Percentiles rank a stretch among this genome's conserved stretches.
Evolutionary conservation across 2,329 filamentous ascomycete genomes (phyloP).

Genomic region (Cordyceps sp.): DNA sequence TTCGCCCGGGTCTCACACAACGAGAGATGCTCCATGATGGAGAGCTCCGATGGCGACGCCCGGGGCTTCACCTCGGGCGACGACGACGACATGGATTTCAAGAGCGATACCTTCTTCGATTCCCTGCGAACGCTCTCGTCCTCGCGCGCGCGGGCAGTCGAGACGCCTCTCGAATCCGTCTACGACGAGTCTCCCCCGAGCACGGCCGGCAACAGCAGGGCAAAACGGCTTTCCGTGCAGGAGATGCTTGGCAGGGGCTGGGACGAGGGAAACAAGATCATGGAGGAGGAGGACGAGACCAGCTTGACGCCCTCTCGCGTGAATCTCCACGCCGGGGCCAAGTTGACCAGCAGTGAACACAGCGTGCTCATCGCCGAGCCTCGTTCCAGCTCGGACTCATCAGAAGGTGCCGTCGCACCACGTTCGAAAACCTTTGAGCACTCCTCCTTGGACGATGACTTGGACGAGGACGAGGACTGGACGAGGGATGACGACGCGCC

Average conservation of each 20-base stretch:
- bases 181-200: constrained; percentile 63
- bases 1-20: constrained; percentile 12
- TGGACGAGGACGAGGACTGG: constrained; percentile 50
- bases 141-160: constrained; percentile 45
- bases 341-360: neutral
- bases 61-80: constrained; percentile 50
- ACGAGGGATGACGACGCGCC: constrained; percentile 33
- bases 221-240: constrained; percentile 40
- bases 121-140: constrained; percentile 58
- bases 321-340: constrained; percentile 13
- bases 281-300: constrained; percentile 48
- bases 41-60: constrained; percentile 52
- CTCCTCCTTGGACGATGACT: constrained; percentile 42
- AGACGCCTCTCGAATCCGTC: constrained; percentile 62
- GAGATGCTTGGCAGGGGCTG: constrained; percentile 39
- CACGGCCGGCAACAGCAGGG: constrained; percentile 33
- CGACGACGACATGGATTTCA: constrained; percentile 63
- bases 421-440: constrained; percentile 26
- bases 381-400: constrained; percentile 14
- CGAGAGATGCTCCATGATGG: constrained; percentile 38
- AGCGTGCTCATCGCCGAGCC: constrained; percentile 3
- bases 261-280: constrained; percentile 38
- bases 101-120: constrained; percentile 63
- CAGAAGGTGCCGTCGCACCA: constrained; percentile 15
- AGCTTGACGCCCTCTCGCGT: constrained; percentile 31